Evolutionary conservation across 345 rosid genomes (phyloP).

Genomic region (Salix suchowensis): DNA sequence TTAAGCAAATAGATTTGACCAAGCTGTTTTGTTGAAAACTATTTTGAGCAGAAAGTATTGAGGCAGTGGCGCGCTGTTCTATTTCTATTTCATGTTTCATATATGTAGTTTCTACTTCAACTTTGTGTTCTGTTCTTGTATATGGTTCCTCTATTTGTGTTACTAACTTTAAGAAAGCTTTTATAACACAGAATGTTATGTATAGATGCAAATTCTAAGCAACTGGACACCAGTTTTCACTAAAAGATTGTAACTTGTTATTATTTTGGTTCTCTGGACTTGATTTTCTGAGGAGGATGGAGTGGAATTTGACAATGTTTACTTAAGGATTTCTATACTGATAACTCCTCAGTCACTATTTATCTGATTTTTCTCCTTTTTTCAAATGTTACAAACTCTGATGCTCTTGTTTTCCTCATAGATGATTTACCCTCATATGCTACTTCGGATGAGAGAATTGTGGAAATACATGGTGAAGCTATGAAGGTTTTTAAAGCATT

Average conservation of each 20-base stretch:
- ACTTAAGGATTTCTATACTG: background rate
- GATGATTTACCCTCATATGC: slow-evolving; percentile 36
- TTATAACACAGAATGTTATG: background rate
- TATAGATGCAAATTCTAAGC: background rate
- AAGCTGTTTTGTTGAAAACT: background rate
- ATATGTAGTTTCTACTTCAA: background rate
- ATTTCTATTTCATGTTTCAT: background rate
- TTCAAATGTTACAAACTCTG: background rate
- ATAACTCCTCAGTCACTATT: background rate
- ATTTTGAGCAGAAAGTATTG: background rate
- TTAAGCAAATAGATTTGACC: background rate
- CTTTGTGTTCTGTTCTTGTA: background rate
- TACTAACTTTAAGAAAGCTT: background rate
- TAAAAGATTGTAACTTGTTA: background rate
- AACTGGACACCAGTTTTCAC: background rate
- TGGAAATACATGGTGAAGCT: slow-evolving; percentile 35
- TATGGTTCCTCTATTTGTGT: background rate
- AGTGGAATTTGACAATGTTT: no score
- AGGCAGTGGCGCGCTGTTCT: background rate
- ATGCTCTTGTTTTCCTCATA: background rate
- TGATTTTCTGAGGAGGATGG: background rate
- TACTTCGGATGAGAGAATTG: slow-evolving; percentile 32
- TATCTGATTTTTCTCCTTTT: background rate
- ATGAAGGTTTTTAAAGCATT: slow-evolving; percentile 25
- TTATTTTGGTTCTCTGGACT: background rate